Evolutionary conservation across 2,329 filamentous ascomycete species (phyloP).

Genomic region (Chrysoporthe deuterocubensis): DNA sequence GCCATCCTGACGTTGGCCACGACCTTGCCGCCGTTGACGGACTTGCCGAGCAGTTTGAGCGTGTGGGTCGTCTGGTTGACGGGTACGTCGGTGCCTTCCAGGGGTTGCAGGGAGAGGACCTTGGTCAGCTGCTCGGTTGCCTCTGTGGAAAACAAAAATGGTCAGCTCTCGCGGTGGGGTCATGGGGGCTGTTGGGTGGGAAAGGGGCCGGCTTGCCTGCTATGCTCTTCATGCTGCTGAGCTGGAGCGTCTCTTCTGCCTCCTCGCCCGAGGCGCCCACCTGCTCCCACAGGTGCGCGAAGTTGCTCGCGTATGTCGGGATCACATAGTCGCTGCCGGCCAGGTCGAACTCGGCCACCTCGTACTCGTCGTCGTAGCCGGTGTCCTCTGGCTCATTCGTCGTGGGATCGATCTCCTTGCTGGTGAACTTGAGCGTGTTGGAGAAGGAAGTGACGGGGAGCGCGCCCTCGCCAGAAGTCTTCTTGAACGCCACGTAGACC

Average conservation of each 20-base stretch:
- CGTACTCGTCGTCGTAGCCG: slow-evolving; percentile 97
- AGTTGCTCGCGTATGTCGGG: slow-evolving; percentile 91
- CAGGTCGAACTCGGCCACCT: slow-evolving; percentile 91
- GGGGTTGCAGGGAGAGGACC: slow-evolving; percentile 84
- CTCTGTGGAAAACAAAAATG: slow-evolving; percentile 56
- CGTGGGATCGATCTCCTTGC: slow-evolving; percentile 95
- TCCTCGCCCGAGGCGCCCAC: slow-evolving; percentile 87
- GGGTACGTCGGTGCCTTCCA: slow-evolving; percentile 92
- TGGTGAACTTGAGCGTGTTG: slow-evolving; percentile 94
- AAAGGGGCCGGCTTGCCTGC: slow-evolving; percentile 63
- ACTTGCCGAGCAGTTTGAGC: slow-evolving; percentile 95
- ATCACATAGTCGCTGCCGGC: slow-evolving; percentile 92
- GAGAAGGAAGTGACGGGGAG: slow-evolving; percentile 83
- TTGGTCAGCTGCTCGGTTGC: slow-evolving; percentile 90
- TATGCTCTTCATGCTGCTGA: slow-evolving; percentile 89
- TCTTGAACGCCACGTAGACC: slow-evolving; percentile 94
- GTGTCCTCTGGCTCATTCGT: slow-evolving; percentile 90
- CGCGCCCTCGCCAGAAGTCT: slow-evolving; percentile 73
- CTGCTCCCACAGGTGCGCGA: slow-evolving; percentile 94
- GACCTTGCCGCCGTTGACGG: slow-evolving; percentile 85
- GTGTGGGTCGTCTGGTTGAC: slow-evolving; percentile 89
- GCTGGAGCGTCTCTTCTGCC: slow-evolving; percentile 86
- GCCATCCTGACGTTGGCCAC: slow-evolving; percentile 91
- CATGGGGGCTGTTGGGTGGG: background rate
- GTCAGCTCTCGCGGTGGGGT: slow-evolving; percentile 15